Base-by-base conservation (phyloP, 495 filamentous ascomycete species). In the Aspergillus heteromorphus region DNA sequence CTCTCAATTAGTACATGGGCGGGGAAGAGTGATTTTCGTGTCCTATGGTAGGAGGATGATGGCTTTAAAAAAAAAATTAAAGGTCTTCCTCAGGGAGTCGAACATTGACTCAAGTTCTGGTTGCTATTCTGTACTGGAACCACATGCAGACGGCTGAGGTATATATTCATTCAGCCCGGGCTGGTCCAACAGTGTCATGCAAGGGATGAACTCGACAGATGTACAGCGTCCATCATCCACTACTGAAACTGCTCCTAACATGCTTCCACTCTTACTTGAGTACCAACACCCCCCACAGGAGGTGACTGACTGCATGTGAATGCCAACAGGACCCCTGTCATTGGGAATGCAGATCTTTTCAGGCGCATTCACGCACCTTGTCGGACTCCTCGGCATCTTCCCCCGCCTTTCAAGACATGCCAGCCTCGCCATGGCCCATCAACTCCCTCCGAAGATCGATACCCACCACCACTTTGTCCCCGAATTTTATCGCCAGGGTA, bases 391-490 rank as follows among this genome's bases (percentile, higher is more conserved):
- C 11, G 13, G 6, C n/a, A 38, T 38, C 11, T 14, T n/a, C 34
- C n/a, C 34, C n/a, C 34, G 13, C 34, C 7, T 7, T 7, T 43
- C 40, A 19, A 43, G 1, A 17, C 17, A 43, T 20, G 17, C 20
- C 40, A 43, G 1, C 16, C n/a, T 16, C 7, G 11, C 11, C 13
- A 14, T n/a, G 8, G 4, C 34, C 11, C 8, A 5, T 13, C 8
- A 38, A 14, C 20, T 50, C 4, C 29, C 51, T 10, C 51, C 18
- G 17, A 68, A 68, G 30, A 62, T 78, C 41, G 74, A 76, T 49
- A 66, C 69, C 7, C 73, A 76, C 53, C 73, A 76, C 47, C 75
- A 78, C 53, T 64, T 70, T 50, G 57, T 75, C 1, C 69, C 73
- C 1, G 51, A 63, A 0, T 65, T 70, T 38, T 74, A 71, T 49